phyloP scores from a whole-genome alignment of 495 filamentous ascomycete species.

The Xylaria scruposa region DNA sequence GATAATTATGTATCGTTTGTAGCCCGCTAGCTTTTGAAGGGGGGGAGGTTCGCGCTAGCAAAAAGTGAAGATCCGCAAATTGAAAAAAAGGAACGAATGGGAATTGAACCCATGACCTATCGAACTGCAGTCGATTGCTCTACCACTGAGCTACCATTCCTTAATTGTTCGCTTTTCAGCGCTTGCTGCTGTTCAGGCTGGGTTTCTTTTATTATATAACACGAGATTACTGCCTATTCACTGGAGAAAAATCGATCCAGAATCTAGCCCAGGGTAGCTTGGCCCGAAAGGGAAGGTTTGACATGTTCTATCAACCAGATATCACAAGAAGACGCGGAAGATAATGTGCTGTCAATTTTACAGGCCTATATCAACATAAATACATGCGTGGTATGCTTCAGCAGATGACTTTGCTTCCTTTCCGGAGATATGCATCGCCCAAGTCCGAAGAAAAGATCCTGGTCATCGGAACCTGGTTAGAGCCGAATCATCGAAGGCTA shows the following conservation, averaged over 20 bases:
- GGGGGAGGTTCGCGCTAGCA: too few species aligned
- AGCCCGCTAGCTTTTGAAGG: too few species aligned
- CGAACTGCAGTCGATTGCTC: conserved; percentile 19
- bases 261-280: neutral
- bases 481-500: neutral
- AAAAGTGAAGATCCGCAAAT: too few species aligned
- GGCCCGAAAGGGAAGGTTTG: neutral
- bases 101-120: conserved; percentile 4
- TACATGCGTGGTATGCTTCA: neutral
- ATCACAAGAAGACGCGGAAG: neutral
- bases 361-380: neutral
- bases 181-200: too few species aligned
- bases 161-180: too few species aligned
- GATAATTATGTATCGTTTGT: too few species aligned
- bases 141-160: conserved; percentile 19
- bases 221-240: too few species aligned
- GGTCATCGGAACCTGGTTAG: neutral
- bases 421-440: neutral
- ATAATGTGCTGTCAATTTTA: neutral
- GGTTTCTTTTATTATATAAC: too few species aligned
- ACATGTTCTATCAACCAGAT: neutral
- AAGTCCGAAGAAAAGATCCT: neutral
- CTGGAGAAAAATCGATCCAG: neutral
- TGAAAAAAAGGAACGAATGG: too few species aligned
- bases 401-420: neutral